A percentile compares a stretch with the other conserved stretches of the same genome.
Evolutionary conservation across 345 rosid species (phyloP).

Genomic region (Hypericum perforatum): DNA sequence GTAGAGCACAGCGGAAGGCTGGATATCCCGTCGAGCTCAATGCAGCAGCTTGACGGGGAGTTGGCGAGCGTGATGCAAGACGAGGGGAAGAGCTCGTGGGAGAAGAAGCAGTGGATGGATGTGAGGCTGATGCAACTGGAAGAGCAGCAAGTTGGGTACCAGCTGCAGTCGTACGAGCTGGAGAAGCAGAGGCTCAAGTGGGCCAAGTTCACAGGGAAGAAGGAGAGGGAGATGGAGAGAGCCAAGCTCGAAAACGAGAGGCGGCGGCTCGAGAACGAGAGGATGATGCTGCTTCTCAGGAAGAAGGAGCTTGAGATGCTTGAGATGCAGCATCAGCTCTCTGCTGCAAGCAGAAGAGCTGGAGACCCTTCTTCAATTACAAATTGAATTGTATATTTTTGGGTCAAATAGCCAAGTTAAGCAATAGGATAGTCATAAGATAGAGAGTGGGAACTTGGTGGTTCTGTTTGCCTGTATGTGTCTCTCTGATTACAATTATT

Average conservation of each 20-base stretch:
- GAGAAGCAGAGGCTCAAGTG: conserved; percentile 93
- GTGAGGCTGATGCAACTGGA: conserved; percentile 51
- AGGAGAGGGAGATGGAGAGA: conserved; percentile 94
- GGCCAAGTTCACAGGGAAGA: conserved; percentile 76
- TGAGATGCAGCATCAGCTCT: conserved; percentile 33
- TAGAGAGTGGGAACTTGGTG: too few species aligned
- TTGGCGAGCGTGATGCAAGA: conserved; percentile 41
- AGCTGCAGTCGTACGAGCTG: conserved; percentile 51
- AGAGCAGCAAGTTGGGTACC: conserved; percentile 58
- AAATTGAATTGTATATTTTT: too few species aligned
- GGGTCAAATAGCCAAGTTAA: too few species aligned
- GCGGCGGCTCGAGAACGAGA: conserved; percentile 56
- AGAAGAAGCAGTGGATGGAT: conserved; percentile 87
- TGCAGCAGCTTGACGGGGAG: conserved; percentile 45
- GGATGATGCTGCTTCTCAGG: conserved; percentile 52
- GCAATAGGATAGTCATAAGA: too few species aligned
- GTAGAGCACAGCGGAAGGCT: too few species aligned
- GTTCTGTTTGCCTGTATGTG: too few species aligned
- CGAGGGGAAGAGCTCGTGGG: conserved; percentile 46
- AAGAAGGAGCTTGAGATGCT: conserved; percentile 63
- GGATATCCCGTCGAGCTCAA: not conserved
- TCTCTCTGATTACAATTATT: too few species aligned
- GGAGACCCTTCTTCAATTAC: too few species aligned
- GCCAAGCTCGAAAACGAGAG: conserved; percentile 66
- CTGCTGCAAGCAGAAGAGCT: too few species aligned